Conservation (phyloP, 2,329 filamentous ascomycete genomes). For the Fusarium sp. region DNA sequence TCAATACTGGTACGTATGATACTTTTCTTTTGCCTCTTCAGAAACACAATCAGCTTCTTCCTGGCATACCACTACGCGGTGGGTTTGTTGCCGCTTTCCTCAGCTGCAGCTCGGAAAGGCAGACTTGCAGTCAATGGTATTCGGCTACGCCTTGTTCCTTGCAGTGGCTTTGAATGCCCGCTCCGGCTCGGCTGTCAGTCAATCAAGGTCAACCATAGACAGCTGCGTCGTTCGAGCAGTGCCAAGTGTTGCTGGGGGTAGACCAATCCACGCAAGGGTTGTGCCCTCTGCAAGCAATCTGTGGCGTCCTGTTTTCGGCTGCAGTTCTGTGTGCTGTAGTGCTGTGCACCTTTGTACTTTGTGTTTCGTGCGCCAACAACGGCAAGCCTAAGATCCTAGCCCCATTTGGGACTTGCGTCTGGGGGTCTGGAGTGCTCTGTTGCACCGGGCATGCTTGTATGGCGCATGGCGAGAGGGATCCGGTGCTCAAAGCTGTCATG, state of each 20-base stretch:
- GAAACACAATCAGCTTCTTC: neutral
- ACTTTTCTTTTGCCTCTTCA: slow-evolving; percentile 1
- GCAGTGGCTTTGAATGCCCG: neutral
- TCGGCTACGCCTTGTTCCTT: neutral
- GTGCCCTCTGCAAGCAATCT: slow-evolving; percentile 26
- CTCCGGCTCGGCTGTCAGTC: neutral
- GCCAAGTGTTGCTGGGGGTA: slow-evolving; percentile 2
- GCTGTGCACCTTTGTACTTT: slow-evolving; percentile 18
- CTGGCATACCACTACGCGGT: neutral
- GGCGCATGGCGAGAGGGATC: slow-evolving; percentile 15
- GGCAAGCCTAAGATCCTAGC: slow-evolving; percentile 23
- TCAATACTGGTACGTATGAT: slow-evolving; percentile 23
- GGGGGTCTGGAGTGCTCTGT: slow-evolving; percentile 25
- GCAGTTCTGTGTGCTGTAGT: slow-evolving; percentile 21
- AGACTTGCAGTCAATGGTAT: neutral
- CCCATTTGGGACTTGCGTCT: slow-evolving; percentile 14
- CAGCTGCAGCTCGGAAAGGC: neutral
- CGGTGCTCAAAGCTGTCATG: slow-evolving; percentile 20
- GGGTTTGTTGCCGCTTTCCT: neutral
- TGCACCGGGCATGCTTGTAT: slow-evolving; percentile 30
- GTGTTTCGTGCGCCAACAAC: slow-evolving; percentile 25
- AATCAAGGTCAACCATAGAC: slow-evolving; percentile 1
- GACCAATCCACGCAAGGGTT: slow-evolving; percentile 26
- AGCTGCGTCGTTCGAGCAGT: slow-evolving; percentile 13
- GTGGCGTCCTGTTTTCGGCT: slow-evolving; percentile 23